A percentile compares a stretch with the other conserved stretches of the same genome.
Evolutionary conservation across 2,329 filamentous ascomycete genomes (phyloP).

Genomic region (Juglanconis sp.): DNA sequence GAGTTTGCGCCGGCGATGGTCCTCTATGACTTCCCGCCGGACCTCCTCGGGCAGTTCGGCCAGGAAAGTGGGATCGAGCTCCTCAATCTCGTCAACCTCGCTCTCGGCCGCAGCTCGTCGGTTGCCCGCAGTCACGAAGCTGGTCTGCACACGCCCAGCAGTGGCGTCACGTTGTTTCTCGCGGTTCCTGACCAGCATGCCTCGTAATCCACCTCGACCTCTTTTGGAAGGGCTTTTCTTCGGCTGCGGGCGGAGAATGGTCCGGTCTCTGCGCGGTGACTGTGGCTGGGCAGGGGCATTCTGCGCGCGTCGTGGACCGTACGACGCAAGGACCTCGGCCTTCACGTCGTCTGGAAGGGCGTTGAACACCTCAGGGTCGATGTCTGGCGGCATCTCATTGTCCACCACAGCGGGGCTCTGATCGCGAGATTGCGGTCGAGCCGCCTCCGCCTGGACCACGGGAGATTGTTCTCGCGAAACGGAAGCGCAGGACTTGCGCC

Average conservation of each 20-base stretch:
- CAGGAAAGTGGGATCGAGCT: constrained; percentile 70
- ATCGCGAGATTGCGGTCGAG: constrained; percentile 33
- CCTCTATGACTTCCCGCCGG: constrained; percentile 71
- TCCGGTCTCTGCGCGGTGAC: constrained; percentile 55
- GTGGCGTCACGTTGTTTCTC: constrained; percentile 52
- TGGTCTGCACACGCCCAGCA: constrained; percentile 69
- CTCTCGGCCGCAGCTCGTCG: constrained; percentile 26
- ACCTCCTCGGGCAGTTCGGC: constrained; percentile 80
- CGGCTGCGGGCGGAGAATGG: constrained; percentile 48
- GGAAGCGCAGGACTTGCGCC: constrained; percentile 19
- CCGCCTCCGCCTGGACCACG: neutral
- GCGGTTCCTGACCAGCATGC: constrained; percentile 40
- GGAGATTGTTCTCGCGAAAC: constrained; percentile 28
- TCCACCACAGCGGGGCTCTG: constrained; percentile 31
- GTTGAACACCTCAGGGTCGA: constrained; percentile 80
- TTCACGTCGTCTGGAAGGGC: constrained; percentile 84
- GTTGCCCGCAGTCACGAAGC: constrained; percentile 53
- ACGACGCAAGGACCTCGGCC: constrained; percentile 75
- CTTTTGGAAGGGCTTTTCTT: constrained; percentile 66
- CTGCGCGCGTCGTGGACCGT: constrained; percentile 42
- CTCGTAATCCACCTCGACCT: constrained; percentile 32
- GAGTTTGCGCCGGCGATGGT: constrained; percentile 64
- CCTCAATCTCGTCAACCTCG: constrained; percentile 37
- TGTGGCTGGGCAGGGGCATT: constrained; percentile 34
- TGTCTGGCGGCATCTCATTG: constrained; percentile 62